These are phyloP conservation scores for Hypomyces perniciosus DNA, from an alignment of 2,329 filamentous ascomycete species.

Conservation along the genomic window DNA sequence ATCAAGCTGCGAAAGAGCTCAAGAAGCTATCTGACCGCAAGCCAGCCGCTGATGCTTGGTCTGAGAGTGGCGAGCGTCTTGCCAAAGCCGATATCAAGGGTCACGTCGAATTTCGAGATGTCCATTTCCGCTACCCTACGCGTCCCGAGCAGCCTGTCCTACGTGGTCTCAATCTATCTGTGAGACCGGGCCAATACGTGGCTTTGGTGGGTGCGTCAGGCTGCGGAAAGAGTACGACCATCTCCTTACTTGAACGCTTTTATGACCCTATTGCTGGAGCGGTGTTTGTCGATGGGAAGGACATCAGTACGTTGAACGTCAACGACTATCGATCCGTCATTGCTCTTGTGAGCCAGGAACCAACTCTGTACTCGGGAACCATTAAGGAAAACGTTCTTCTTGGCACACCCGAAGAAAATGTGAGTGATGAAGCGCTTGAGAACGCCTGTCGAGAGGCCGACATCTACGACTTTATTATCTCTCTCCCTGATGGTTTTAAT, in stretches of 20 bases:
- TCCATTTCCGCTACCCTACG: conserved; percentile 64
- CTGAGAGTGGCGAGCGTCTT: conserved; percentile 56
- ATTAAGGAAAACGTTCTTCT: conserved; percentile 87
- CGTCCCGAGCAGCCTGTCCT: conserved; percentile 60
- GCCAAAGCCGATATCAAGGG: conserved; percentile 54
- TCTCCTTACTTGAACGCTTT: conserved; percentile 86
- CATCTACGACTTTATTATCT: conserved; percentile 86
- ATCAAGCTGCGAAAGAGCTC: conserved; percentile 68
- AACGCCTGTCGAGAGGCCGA: conserved; percentile 84
- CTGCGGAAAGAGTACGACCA: conserved; percentile 78
- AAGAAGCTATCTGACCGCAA: conserved; percentile 72
- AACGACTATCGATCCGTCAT: conserved; percentile 79
- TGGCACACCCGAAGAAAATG: conserved; percentile 59
- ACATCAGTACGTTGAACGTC: conserved; percentile 74
- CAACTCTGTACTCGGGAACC: conserved; percentile 86
- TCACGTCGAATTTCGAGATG: conserved; percentile 50
- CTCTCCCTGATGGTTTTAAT: conserved; percentile 78
- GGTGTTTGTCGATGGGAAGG: conserved; percentile 76
- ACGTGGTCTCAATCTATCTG: conserved; percentile 51
- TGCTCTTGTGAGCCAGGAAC: conserved; percentile 87
- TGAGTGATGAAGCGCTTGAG: conserved; percentile 66
- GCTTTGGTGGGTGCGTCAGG: not conserved
- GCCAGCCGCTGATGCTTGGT: conserved; percentile 74
- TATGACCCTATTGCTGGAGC: conserved; percentile 81
- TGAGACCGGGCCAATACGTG: conserved; percentile 30